These are phyloP conservation scores for Straminergon stramineum DNA, from an alignment of 225 moss, liverwort and hornwort genomes.

Conservation along the genomic window DNA sequence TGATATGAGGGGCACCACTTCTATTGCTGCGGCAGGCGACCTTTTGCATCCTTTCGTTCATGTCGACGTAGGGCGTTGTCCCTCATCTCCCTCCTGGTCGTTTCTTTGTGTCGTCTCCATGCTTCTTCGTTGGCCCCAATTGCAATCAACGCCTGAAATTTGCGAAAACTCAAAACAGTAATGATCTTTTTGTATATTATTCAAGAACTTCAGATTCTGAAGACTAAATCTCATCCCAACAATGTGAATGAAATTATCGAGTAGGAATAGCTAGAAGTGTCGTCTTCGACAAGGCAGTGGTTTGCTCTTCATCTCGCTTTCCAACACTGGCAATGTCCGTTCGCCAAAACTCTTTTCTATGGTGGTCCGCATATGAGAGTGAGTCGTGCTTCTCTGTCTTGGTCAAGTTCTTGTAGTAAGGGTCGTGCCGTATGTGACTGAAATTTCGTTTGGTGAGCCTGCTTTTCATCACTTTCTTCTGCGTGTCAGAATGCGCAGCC, in stretches of 20 bases:
- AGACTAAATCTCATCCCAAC: background rate
- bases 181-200: background rate
- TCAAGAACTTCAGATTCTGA: background rate
- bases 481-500: background rate
- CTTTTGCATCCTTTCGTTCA: background rate
- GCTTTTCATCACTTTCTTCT: constrained; percentile 24
- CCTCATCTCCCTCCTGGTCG: constrained; percentile 16
- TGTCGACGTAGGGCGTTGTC: constrained; percentile 5
- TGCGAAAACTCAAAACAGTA: background rate
- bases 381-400: background rate
- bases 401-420: constrained; percentile 7
- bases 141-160: constrained; percentile 18
- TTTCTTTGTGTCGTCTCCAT: constrained; percentile 1
- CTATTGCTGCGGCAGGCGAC: constrained; percentile 17
- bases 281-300: background rate
- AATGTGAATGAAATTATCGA: background rate
- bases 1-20: constrained; percentile 28
- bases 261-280: background rate
- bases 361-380: background rate
- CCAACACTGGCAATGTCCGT: constrained; percentile 11
- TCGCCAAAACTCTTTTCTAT: constrained; percentile 29
- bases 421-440: background rate
- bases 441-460: constrained; percentile 19
- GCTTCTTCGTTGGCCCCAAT: constrained; percentile 13
- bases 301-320: constrained; percentile 12